These are phyloP conservation scores for Aspergillus avenaceus DNA, from an alignment of 495 filamentous ascomycete species.

Conservation along the genomic window DNA sequence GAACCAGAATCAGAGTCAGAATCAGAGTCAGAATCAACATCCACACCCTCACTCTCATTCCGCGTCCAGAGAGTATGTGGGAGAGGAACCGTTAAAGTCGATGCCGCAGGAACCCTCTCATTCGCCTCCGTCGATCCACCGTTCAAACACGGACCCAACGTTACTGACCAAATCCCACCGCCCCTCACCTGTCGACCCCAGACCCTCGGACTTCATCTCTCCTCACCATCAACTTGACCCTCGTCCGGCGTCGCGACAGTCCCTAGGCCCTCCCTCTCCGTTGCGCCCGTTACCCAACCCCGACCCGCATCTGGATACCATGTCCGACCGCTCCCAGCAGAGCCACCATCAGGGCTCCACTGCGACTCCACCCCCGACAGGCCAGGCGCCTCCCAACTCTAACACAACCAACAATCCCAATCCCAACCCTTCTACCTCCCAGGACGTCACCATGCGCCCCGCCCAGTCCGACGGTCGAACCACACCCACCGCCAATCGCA, in stretches of 20 bases:
- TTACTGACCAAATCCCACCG: constrained; percentile 42
- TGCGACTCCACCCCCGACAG: constrained; percentile 10
- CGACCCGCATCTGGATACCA: constrained; percentile 22
- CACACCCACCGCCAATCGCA: constrained; percentile 51
- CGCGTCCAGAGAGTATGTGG: constrained; percentile 9
- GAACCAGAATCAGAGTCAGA: constrained; percentile 9
- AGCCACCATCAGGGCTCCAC: background rate
- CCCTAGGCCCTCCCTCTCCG: constrained; percentile 39
- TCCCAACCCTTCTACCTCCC: too few species aligned
- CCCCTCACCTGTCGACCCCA: constrained; percentile 26
- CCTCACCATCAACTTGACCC: constrained; percentile 4
- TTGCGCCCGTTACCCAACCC: constrained; percentile 15
- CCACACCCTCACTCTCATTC: constrained; percentile 2
- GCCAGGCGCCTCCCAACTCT: constrained; percentile 15
- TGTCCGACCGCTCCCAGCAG: constrained; percentile 20
- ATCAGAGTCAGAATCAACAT: too few species aligned
- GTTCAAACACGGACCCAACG: constrained; percentile 28
- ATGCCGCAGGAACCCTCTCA: constrained; percentile 19
- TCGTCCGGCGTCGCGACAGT: constrained; percentile 60
- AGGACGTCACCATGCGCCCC: constrained; percentile 19
- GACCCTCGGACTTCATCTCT: constrained; percentile 23
- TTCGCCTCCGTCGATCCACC: constrained; percentile 18
- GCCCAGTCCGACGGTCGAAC: constrained; percentile 23
- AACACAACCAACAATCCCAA: constrained; percentile 16
- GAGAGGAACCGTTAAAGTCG: constrained; percentile 8